A percentile compares a stretch with the other conserved stretches of the same genome.
Conservation (phyloP, 352 stramenopile genomes). For the Phytopythium mirpurense region DNA sequence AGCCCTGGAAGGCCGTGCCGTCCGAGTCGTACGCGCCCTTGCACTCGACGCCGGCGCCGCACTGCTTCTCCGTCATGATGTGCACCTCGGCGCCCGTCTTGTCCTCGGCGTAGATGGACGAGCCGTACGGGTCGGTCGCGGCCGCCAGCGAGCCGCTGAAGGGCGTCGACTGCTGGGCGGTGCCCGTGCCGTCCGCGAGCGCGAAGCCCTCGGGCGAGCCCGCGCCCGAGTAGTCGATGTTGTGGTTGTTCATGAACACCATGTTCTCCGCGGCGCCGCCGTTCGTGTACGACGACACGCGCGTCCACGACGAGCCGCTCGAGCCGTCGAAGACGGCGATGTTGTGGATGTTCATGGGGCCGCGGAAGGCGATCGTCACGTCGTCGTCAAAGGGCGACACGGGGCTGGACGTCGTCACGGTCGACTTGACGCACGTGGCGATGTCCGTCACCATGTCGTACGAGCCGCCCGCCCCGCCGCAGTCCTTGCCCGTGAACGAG, state of each 20-base stretch:
- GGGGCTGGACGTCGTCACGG: slow-evolving; percentile 29
- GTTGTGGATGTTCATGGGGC: slow-evolving; percentile 61
- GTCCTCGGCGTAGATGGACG: slow-evolving; percentile 46
- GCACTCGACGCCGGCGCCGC: slow-evolving; percentile 39
- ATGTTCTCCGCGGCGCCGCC: slow-evolving; percentile 49
- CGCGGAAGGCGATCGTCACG: slow-evolving; percentile 61
- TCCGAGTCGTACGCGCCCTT: slow-evolving; percentile 66
- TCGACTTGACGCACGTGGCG: slow-evolving; percentile 38
- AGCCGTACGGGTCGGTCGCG: slow-evolving; percentile 33
- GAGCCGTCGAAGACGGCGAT: slow-evolving; percentile 65
- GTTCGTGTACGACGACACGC: slow-evolving; percentile 65
- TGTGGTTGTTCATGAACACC: slow-evolving; percentile 83
- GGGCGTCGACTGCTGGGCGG: slow-evolving; percentile 23
- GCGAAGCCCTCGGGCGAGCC: slow-evolving; percentile 59
- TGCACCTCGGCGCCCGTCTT: slow-evolving; percentile 69
- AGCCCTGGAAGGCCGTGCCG: slow-evolving; percentile 57
- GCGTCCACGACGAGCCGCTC: slow-evolving; percentile 39
- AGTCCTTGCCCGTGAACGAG: slow-evolving; percentile 51
- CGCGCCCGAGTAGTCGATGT: slow-evolving; percentile 61
- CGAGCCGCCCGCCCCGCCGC: slow-evolving; percentile 34
- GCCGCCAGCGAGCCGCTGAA: slow-evolving; percentile 53
- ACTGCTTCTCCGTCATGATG: slow-evolving; percentile 65
- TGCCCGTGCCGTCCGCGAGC: slow-evolving; percentile 39
- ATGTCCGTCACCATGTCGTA: slow-evolving; percentile 77
- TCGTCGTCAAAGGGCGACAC: slow-evolving; percentile 64